Conservation (phyloP, 768 basidiomycete species). For the Termitomyces titanicus region DNA sequence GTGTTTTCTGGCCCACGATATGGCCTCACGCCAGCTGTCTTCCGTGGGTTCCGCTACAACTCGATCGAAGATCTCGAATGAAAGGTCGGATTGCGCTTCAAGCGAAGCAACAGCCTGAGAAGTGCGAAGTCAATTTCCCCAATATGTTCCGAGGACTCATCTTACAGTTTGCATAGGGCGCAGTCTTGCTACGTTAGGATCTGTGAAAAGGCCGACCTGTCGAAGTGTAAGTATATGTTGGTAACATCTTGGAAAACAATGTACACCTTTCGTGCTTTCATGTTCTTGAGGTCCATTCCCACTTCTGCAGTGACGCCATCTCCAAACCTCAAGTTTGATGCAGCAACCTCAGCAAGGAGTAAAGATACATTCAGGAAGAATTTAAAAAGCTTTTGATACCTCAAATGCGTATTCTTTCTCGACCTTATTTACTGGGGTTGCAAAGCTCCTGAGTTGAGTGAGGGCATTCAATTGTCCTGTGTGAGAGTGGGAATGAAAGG, state of each 20-base stretch:
- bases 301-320: conserved; percentile 88
- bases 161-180: conserved; percentile 78
- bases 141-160: conserved; percentile 7
- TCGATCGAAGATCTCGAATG: conserved; percentile 77
- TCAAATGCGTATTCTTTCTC: conserved; percentile 94
- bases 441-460: conserved; percentile 66
- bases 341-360: conserved; percentile 56
- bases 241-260: background rate
- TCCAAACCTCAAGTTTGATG: conserved; percentile 85
- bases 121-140: background rate
- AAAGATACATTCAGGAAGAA: background rate
- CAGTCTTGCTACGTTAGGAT: conserved; percentile 78
- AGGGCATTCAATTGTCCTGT: conserved; percentile 44
- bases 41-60: conserved; percentile 92
- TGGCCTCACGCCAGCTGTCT: conserved; percentile 83
- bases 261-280: conserved; percentile 80
- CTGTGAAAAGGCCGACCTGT: conserved; percentile 93
- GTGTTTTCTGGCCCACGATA: conserved; percentile 79
- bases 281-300: conserved; percentile 92
- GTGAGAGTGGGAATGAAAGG: conserved; percentile 39
- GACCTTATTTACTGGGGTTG: conserved; percentile 67
- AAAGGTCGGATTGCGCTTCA: conserved; percentile 71
- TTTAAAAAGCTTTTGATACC: conserved; percentile 30
- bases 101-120: conserved; percentile 72
- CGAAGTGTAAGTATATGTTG: background rate